Evolutionary conservation across 129 eudicot species (phyloP), one percentile per base, ranked within the genome.

Genomic region (Tanacetum coccineum): DNA sequence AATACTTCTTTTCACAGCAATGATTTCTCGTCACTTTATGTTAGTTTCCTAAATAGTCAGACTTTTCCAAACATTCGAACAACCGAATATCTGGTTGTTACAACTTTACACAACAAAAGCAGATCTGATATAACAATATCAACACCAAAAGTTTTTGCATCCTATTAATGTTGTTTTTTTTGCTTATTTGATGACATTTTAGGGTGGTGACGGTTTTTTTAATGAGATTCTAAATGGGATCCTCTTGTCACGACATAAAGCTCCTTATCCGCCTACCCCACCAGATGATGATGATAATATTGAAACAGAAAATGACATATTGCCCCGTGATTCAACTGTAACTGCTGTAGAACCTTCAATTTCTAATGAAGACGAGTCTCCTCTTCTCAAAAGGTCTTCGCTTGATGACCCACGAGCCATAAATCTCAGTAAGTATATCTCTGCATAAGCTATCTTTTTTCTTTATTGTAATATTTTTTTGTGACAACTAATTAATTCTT

Each of bases 141-240:
- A 62, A 63, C 15, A 7, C 28, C n/a, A 20, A 14, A 49, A 4
- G 39, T 6, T 70, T 68, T 68, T 15, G 19, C 15, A 42, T 28
- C 58, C 14, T 73, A 32, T 56, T 66, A 62, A 67, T 63, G 54
- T n/a, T 68, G 44, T 56, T 45, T 12, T 64, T 65, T 74, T 65
- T 74, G 48, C 14, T 64, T 45, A 51, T 52, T 11, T 46, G 52
- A 66, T 65, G 70, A 66, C 50, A 61, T 76, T 74, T 78, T 78
- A 93, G 98, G 98, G 98, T 18, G 98, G 98, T 74, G 98, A 88
- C 78, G 98, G 98, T 46, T 80, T 93, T 71, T 93, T 93, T 78
- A 88, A 84, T 59, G 98, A 93, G 76, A 82, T 93, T 67, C 84
- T 93, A 19, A 93, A 93, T 20, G 98, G 96, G 61, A 62, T 88